Conservation (phyloP, 345 rosid genomes). For the Acer campestre region DNA sequence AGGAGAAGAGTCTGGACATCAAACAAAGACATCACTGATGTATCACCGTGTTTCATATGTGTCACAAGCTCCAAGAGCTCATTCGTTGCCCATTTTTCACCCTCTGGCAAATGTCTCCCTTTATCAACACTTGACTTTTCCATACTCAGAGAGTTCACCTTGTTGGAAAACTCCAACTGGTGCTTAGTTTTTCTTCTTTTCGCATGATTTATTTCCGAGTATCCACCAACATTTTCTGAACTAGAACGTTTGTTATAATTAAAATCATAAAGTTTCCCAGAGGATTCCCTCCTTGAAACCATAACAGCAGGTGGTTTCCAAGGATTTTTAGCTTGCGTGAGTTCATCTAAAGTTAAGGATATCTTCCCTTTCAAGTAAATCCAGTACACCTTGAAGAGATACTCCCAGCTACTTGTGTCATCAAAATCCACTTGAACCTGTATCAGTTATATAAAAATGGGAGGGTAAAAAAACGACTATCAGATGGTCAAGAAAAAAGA, state of each 20-base stretch:
- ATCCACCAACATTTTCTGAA: constrained; percentile 34
- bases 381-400: constrained; percentile 97
- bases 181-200: constrained; percentile 57
- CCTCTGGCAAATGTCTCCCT: constrained; percentile 33
- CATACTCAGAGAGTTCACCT: constrained; percentile 25
- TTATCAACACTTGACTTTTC: constrained; percentile 31
- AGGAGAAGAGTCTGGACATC: constrained; percentile 77
- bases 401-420: constrained; percentile 96
- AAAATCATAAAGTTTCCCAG: constrained; percentile 34
- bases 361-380: constrained; percentile 66
- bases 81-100: constrained; percentile 77
- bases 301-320: constrained; percentile 55
- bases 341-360: constrained; percentile 67
- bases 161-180: constrained; percentile 31
- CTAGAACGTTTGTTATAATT: constrained; percentile 32
- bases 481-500: background rate
- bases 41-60: constrained; percentile 74
- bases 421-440: constrained; percentile 99
- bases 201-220: constrained; percentile 41
- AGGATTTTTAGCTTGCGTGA: constrained; percentile 77
- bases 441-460: constrained; percentile 17
- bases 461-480: background rate
- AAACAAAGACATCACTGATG: constrained; percentile 52
- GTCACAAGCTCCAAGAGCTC: constrained; percentile 84
- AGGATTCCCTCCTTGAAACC: constrained; percentile 31